These are phyloP conservation scores for Litsea cubeba DNA, from an alignment of 164 flowering plant genomes.

Conservation along the genomic window DNA sequence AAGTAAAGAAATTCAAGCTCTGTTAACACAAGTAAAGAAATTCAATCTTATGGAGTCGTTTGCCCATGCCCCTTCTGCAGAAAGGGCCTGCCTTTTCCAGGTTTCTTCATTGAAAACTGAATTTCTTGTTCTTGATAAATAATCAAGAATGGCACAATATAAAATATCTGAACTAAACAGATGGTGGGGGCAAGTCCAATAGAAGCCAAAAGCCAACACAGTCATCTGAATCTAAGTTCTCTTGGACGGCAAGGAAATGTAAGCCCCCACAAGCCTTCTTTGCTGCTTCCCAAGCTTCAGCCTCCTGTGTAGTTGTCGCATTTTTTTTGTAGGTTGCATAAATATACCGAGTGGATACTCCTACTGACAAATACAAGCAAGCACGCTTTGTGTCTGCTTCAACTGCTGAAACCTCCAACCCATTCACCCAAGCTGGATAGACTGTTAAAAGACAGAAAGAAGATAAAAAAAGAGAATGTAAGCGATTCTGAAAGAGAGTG, in stretches of 20 bases:
- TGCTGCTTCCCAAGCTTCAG: slow-evolving; percentile 98
- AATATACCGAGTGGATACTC: slow-evolving; percentile 73
- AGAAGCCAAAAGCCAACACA: slow-evolving; percentile 97
- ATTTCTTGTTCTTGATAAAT: neutral
- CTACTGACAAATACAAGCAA: slow-evolving; percentile 70
- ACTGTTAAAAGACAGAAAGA: neutral
- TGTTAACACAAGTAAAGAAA: too few relatives aligned
- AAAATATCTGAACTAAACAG: slow-evolving; percentile 40
- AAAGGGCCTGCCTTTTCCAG: too few relatives aligned
- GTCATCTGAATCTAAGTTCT: slow-evolving; percentile 78
- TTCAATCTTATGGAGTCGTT: too few relatives aligned
- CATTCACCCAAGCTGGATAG: slow-evolving; percentile 91
- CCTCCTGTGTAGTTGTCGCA: slow-evolving; percentile 63
- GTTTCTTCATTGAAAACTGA: too few relatives aligned
- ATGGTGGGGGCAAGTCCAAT: slow-evolving; percentile 89
- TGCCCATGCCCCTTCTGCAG: too few relatives aligned
- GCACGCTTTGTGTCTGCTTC: slow-evolving; percentile 70
- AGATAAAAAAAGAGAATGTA: neutral
- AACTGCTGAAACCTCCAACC: slow-evolving; percentile 73
- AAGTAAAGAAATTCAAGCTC: too few relatives aligned
- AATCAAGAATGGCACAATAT: neutral
- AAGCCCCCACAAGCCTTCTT: slow-evolving; percentile 89
- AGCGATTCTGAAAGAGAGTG: too few relatives aligned
- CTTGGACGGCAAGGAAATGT: slow-evolving; percentile 93
- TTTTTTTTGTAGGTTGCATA: slow-evolving; percentile 76